These are phyloP conservation scores for Apiospora malaysiana DNA, from an alignment of 2,329 filamentous ascomycete genomes.

Conservation along the genomic window DNA sequence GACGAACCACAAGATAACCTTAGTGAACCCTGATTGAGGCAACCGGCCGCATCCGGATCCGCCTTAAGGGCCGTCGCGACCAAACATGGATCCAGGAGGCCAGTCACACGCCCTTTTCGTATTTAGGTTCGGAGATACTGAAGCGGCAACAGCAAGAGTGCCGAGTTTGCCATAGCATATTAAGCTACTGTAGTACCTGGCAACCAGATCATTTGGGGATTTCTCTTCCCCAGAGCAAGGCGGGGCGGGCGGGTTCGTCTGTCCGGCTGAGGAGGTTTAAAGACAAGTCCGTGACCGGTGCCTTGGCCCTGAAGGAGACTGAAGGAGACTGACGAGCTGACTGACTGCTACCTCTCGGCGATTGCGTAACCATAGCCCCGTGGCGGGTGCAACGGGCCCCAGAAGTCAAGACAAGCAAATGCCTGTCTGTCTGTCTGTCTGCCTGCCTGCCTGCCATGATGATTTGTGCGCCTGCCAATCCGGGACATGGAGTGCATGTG, in stretches of 20 bases:
- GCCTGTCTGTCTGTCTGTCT: too few species aligned
- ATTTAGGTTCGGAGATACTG: not conserved
- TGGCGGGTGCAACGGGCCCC: conserved; percentile 2
- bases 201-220: not conserved
- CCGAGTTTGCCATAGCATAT: not conserved
- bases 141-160: not conserved
- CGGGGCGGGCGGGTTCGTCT: not conserved
- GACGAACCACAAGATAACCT: conserved; percentile 10
- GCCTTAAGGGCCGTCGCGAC: not conserved
- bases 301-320: not conserved
- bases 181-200: too few species aligned
- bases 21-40: not conserved
- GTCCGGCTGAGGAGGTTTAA: not conserved
- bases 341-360: not conserved
- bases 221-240: not conserved
- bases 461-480: conserved; percentile 9
- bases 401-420: not conserved
- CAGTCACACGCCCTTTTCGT: not conserved
- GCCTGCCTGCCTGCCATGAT: conserved; percentile 1
- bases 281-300: conserved; percentile 3
- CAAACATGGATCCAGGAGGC: not conserved
- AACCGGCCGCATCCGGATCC: not conserved
- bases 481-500: not conserved
- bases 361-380: conserved; percentile 8
- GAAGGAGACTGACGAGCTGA: not conserved